These are phyloP conservation scores for Bolboschoenus planiculmis DNA, from an alignment of 176 grass and related monocot genomes.

Conservation along the genomic window DNA sequence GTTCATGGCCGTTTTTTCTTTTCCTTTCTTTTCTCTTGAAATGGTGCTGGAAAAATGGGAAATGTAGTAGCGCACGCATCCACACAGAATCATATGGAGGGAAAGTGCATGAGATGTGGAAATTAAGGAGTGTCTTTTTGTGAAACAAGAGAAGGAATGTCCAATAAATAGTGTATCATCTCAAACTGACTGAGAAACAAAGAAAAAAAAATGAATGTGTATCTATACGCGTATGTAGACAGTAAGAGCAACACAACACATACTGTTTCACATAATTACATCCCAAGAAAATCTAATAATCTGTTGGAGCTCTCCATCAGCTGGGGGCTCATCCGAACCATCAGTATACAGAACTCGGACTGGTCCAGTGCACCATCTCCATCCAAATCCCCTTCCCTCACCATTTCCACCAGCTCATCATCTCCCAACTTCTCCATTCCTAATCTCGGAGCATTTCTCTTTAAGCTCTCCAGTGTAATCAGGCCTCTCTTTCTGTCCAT, in stretches of 20 bases:
- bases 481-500: slow-evolving; percentile 51
- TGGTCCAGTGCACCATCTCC: slow-evolving; percentile 66
- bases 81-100: background rate
- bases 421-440: slow-evolving; percentile 44
- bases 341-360: slow-evolving; percentile 85
- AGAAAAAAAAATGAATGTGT: background rate
- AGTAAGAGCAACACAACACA: background rate
- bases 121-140: background rate
- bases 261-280: slow-evolving; percentile 12
- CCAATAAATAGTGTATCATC: background rate
- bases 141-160: background rate
- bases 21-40: background rate
- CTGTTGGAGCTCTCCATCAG: slow-evolving; percentile 41
- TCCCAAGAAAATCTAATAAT: slow-evolving; percentile 26
- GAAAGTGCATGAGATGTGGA: background rate
- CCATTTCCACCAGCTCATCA: slow-evolving; percentile 60
- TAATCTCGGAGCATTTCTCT: slow-evolving; percentile 39
- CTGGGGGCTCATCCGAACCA: slow-evolving; percentile 76
- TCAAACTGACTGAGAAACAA: background rate
- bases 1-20: background rate
- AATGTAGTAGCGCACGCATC: background rate
- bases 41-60: background rate
- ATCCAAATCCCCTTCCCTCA: slow-evolving; percentile 65
- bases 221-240: background rate
- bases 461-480: slow-evolving; percentile 82